Percentiles rank a stretch among this genome's conserved stretches.
phyloP scores from a whole-genome alignment of 352 stramenopile species.

The Phytophthora sojae region DNA sequence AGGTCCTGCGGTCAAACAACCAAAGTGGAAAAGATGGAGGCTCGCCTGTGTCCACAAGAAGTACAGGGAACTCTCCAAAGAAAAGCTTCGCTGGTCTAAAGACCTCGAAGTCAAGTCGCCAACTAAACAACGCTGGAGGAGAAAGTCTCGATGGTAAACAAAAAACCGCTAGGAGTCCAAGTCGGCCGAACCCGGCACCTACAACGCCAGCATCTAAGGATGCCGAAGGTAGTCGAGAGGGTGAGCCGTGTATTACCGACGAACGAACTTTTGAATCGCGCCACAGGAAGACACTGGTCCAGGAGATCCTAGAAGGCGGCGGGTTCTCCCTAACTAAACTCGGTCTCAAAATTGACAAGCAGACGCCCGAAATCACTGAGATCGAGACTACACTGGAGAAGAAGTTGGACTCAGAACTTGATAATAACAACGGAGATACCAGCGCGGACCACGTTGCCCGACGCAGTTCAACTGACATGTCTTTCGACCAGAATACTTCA shows the following conservation, averaged over 20 bases:
- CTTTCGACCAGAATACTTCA: neutral
- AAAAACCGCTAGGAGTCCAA: conserved; percentile 4
- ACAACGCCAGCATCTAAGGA: neutral
- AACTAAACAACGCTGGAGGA: conserved; percentile 23
- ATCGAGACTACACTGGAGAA: neutral
- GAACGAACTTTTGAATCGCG: neutral
- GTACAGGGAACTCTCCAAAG: conserved; percentile 13
- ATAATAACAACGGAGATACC: conserved; percentile 22
- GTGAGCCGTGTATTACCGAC: neutral
- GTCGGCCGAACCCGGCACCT: neutral
- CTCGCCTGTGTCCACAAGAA: conserved; percentile 12
- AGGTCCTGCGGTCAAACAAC: neutral
- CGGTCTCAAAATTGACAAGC: conserved; percentile 6
- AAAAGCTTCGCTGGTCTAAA: conserved; percentile 10
- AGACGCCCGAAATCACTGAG: neutral
- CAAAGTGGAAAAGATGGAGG: conserved; percentile 9
- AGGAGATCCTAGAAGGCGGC: conserved; percentile 24
- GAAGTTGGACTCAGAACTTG: neutral
- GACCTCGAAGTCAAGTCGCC: conserved; percentile 14
- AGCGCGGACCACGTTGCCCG: neutral
- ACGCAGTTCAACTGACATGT: neutral
- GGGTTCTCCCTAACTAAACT: conserved; percentile 15
- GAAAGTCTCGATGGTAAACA: neutral
- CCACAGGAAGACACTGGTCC: conserved; percentile 30
- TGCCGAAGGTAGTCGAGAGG: neutral